Conservation (phyloP, 1,284 basidiomycete species). For the Trichosporon asahii region DNA sequence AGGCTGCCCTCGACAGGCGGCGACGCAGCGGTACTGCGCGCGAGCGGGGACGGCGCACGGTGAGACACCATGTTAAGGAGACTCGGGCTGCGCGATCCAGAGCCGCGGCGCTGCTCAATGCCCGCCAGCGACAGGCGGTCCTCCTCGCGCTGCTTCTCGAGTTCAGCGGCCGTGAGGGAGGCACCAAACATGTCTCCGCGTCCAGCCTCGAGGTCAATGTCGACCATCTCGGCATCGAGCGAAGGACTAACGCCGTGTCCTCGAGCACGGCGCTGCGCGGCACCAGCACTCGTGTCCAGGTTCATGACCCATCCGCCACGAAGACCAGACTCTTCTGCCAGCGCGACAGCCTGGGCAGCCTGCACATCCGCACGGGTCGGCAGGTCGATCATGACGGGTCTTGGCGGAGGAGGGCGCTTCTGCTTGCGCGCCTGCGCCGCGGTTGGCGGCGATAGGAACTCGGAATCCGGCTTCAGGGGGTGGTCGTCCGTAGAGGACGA, state of each 20-base stretch:
- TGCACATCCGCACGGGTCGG: slow-evolving; percentile 53
- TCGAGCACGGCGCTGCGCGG: slow-evolving; percentile 26
- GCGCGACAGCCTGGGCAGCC: slow-evolving; percentile 50
- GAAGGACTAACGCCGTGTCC: slow-evolving; percentile 17
- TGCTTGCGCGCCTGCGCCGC: neutral
- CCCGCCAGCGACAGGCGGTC: slow-evolving; percentile 36
- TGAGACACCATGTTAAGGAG: slow-evolving; percentile 18
- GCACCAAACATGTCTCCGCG: slow-evolving; percentile 41
- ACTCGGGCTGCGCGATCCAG: slow-evolving; percentile 11
- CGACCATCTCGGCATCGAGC: slow-evolving; percentile 49
- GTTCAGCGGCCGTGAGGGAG: slow-evolving; percentile 29
- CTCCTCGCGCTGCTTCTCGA: slow-evolving; percentile 35
- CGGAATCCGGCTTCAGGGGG: slow-evolving; percentile 33
- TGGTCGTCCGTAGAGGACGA: slow-evolving; percentile 33
- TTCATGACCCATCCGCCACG: slow-evolving; percentile 54
- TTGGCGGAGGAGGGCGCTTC: slow-evolving; percentile 30
- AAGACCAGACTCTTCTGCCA: slow-evolving; percentile 46
- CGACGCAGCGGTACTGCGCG: slow-evolving; percentile 12
- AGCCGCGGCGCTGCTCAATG: slow-evolving; percentile 36
- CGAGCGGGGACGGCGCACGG: slow-evolving; percentile 35
- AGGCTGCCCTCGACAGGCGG: neutral
- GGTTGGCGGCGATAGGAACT: slow-evolving; percentile 43
- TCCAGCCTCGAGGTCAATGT: slow-evolving; percentile 53
- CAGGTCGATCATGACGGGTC: slow-evolving; percentile 44
- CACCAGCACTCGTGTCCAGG: slow-evolving; percentile 34